Evolutionary conservation across 176 grass and related monocot species (phyloP).

Genomic region (Puya raimondii): DNA sequence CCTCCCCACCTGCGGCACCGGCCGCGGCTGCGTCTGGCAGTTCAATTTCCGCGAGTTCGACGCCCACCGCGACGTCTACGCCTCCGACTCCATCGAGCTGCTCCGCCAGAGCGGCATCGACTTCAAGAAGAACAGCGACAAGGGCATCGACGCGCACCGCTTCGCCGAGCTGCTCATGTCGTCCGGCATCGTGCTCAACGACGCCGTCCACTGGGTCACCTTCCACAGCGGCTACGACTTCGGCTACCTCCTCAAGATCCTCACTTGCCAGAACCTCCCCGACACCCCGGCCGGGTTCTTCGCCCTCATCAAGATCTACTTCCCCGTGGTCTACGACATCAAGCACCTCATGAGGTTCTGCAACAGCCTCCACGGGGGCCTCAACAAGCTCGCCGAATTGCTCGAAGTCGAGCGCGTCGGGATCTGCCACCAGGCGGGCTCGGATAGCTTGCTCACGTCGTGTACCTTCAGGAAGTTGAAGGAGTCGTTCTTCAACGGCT

Average conservation of each 20-base stretch:
- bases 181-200: conserved; percentile 82
- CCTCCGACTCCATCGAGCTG: conserved; percentile 85
- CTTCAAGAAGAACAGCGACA: conserved; percentile 57
- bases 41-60: conserved; percentile 99
- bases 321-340: conserved; percentile 82
- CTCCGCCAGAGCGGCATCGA: conserved; percentile 91
- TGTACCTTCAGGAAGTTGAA: conserved; percentile 82
- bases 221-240: conserved; percentile 96
- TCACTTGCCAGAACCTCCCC: conserved; percentile 72
- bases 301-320: conserved; percentile 79
- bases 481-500: conserved; percentile 66
- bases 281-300: conserved; percentile 74
- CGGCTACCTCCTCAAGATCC: conserved; percentile 80
- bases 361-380: conserved; percentile 91
- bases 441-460: conserved; percentile 78
- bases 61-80: conserved; percentile 53
- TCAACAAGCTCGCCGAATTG: conserved; percentile 86
- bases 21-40: conserved; percentile 78
- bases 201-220: conserved; percentile 81
- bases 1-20: conserved; percentile 56
- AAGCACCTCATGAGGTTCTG: conserved; percentile 99
- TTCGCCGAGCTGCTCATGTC: conserved; percentile 95
- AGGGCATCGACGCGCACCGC: conserved; percentile 49
- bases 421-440: conserved; percentile 86
- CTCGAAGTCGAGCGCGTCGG: conserved; percentile 94